phyloP scores from a whole-genome alignment of 768 basidiomycete species.

The Auricularia heimuer region DNA sequence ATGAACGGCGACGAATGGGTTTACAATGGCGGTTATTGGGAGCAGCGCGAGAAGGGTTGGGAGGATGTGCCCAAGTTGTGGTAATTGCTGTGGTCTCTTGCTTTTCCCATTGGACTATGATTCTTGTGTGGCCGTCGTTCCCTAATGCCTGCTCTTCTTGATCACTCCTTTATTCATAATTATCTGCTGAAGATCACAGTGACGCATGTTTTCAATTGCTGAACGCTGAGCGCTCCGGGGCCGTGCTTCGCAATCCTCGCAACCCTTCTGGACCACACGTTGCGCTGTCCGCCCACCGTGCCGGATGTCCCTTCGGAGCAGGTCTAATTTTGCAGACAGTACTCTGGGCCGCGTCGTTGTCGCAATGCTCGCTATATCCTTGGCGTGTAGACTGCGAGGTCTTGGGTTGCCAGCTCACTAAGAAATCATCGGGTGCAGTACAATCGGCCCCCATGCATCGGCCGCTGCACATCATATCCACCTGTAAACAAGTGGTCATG shows the following conservation, averaged over 20 bases:
- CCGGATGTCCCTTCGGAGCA: neutral
- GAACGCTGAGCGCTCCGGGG: too few species aligned
- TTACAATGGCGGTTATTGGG: constrained; percentile 79
- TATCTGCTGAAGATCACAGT: neutral
- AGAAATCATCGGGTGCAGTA: too few species aligned
- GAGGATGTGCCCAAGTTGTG: constrained; percentile 15
- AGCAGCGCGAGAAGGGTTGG: constrained; percentile 58
- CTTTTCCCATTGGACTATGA: neutral
- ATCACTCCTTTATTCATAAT: neutral
- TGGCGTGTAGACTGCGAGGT: constrained; percentile 3
- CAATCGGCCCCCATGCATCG: too few species aligned
- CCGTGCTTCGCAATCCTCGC: neutral
- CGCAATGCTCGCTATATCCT: neutral
- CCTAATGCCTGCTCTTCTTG: neutral
- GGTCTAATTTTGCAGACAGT: neutral
- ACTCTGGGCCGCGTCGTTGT: constrained; percentile 20
- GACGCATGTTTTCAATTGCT: too few species aligned
- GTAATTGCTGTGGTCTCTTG: constrained; percentile 2
- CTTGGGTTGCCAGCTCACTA: neutral
- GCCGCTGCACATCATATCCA: too few species aligned
- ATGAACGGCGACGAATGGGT: constrained; percentile 61
- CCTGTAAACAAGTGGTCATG: too few species aligned
- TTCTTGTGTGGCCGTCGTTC: too few species aligned
- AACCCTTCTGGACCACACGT: neutral
- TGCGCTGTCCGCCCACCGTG: neutral